Base-by-base conservation (phyloP, 331 rosid genomes). In the Acacia pycnantha region DNA sequence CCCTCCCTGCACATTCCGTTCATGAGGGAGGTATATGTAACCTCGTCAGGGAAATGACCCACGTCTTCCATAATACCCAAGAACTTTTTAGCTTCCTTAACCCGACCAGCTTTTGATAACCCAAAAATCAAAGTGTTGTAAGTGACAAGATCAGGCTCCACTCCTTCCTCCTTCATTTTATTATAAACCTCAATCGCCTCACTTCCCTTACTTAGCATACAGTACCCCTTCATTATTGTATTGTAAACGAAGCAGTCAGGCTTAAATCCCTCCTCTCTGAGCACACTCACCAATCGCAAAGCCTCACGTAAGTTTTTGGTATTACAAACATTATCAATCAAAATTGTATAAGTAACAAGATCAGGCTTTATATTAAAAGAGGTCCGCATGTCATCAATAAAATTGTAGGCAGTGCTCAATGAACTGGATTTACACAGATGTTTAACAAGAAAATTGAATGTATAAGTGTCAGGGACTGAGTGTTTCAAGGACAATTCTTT, bases 1-100 rank as follows among this genome's bases (percentile, higher is more conserved):
- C 97, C 93, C 81, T 88, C 86, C 82, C 95, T 62, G 77, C 98
- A 93, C 91, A 95, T 78, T 37, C 99, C 99, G 83, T 93, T 93
- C 98, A 95, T 95, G 84, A 93, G 64, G 0, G 97, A 82, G 3
- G 98, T 95, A 82, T 95, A 95, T 0, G 99, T 95, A 62, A 93
- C 91, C 43, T 85, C 89, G 41, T 95, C 93, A 0, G 99, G 98
- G 15, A 84, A 81, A 88, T 84, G 92, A 26, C 97, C 95, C 86
- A 80, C 88, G 40, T 90, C 97, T 0, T 82, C 77, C 99, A 95
- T 93, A 50, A 86, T 78, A 13, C 85, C 79, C 86, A 95, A 74
- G 68, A 92, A 81, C 86, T 91, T 93, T 82, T 84, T 88, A 0
- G 97, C 99, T 43, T 89, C 97, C 50, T 19, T 62, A 47, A 92